A percentile compares a stretch with the other conserved stretches of the same genome.
Conservation (phyloP, 1,139 yeast genomes). For the Nakaseomyces delphensis region DNA sequence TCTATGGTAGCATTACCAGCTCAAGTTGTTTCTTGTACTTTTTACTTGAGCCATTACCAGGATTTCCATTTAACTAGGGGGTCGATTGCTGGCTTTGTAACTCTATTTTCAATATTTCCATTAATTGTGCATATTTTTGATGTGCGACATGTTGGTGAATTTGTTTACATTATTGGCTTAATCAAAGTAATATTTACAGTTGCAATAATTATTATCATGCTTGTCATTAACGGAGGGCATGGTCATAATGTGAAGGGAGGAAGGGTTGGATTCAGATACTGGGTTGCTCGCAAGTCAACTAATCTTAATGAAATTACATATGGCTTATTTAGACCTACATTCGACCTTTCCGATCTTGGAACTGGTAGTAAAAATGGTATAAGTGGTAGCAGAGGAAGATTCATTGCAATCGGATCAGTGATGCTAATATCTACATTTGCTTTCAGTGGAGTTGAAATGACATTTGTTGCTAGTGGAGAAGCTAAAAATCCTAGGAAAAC, state of each 20-base stretch:
- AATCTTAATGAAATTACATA: slow-evolving; percentile 42
- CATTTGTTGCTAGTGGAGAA: slow-evolving; percentile 81
- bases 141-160: slow-evolving; percentile 63
- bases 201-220: slow-evolving; percentile 52
- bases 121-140: slow-evolving; percentile 50
- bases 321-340: slow-evolving; percentile 66
- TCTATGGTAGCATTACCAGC: slow-evolving; percentile 71
- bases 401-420: slow-evolving; percentile 55
- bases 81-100: slow-evolving; percentile 59
- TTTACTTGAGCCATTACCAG: slow-evolving; percentile 59
- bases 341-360: slow-evolving; percentile 50
- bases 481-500: slow-evolving; percentile 72
- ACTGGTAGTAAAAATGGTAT: slow-evolving; percentile 37
- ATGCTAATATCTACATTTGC: slow-evolving; percentile 60
- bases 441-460: slow-evolving; percentile 73
- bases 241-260: slow-evolving; percentile 31
- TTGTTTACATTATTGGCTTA: slow-evolving; percentile 56
- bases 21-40: slow-evolving; percentile 60
- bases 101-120: slow-evolving; percentile 40
- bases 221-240: slow-evolving; percentile 45
- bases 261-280: slow-evolving; percentile 54
- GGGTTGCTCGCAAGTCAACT: slow-evolving; percentile 50
- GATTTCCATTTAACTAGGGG: slow-evolving; percentile 38
- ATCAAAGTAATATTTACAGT: slow-evolving; percentile 47
- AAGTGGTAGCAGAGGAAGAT: slow-evolving; percentile 54